phyloP scores from a whole-genome alignment of 306 rosid genomes.

The Crotalaria pallida region DNA sequence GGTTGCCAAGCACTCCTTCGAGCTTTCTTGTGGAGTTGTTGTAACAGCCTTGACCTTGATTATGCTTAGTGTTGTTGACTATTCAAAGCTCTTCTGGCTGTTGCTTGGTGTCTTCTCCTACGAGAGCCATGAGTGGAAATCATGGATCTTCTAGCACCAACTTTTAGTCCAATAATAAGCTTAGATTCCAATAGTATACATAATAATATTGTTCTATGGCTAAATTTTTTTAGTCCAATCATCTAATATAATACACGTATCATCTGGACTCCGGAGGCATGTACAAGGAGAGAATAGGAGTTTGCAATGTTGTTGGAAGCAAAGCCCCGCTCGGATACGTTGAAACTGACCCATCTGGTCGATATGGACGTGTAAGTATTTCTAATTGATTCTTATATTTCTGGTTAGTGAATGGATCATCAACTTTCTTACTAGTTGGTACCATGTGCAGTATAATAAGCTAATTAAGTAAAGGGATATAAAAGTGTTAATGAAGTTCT shows the following conservation, averaged over 20 bases:
- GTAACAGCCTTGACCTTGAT: conserved; percentile 79
- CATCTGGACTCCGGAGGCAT: conserved; percentile 28
- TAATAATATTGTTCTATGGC: not conserved
- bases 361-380: conserved; percentile 83
- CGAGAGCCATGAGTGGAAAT: conserved; percentile 79
- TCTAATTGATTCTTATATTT: conserved; percentile 5
- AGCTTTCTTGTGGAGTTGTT: conserved; percentile 45
- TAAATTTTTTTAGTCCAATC: not conserved
- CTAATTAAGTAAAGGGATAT: not conserved
- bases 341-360: conserved; percentile 84
- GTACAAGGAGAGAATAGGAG: conserved; percentile 41
- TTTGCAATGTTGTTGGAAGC: conserved; percentile 19
- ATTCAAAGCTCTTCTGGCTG: conserved; percentile 69
- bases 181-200: not conserved
- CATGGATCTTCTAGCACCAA: conserved; percentile 68
- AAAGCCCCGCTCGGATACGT: conserved; percentile 49
- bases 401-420: not conserved
- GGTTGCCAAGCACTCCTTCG: conserved; percentile 52
- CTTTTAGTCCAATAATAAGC: not conserved
- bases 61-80: conserved; percentile 67
- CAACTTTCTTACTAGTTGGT: not conserved
- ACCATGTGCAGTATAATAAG: not conserved
- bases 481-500: not conserved
- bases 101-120: conserved; percentile 63
- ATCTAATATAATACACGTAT: not conserved